Base-by-base conservation (phyloP, 305 asterid species). In the Fraxinus baroniana region DNA sequence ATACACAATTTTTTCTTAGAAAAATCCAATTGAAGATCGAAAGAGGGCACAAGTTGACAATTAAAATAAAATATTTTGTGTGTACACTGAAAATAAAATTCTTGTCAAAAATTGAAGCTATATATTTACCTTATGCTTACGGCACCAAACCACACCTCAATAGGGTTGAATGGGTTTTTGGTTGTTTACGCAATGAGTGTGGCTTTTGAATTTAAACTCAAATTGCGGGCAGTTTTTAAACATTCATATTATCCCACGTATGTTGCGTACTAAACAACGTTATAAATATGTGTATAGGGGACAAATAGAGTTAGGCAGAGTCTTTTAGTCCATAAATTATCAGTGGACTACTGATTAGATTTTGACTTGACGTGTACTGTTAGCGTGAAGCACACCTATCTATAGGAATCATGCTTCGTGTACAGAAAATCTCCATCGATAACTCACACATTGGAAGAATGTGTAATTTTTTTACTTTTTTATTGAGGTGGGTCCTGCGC, bases 251-350 rank as follows among this genome's bases (percentile, higher is more conserved):
- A 13, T 68, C 74, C 7, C 74, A 68, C 74, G 36, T 64, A 22
- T 64, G 18, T 24, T 64, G 3, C 13, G 73, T 3, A 1, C n/a
- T 24, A 1, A 7, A 64, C n/a, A 64, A 64, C 73, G 36, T 26
- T 66, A 66, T 26, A 24, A 66, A 64, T 26, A 9, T 66, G 74
- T 24, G n/a, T 66, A 26, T 0, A 26, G 18, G 37, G 37, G 37
- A 68, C 74, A 24, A 68, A 68, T 68, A 28, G 79, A 68, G 74
- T 68, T 68, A 68, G 74, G 74, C 74, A 26, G 74, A 68, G 35
- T 24, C 36, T 64, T 64, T 64, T 64, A 24, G 74, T 66, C 18
- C 36, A 28, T 26, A 26, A 26, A 66, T n/a, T 12, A 24, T 68
- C 37, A 4, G 4, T 28, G 35, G 32, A 3, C 74, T 12, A 68